Conservation (phyloP, 441 rosid species). For the Capsella rubella region DNA sequence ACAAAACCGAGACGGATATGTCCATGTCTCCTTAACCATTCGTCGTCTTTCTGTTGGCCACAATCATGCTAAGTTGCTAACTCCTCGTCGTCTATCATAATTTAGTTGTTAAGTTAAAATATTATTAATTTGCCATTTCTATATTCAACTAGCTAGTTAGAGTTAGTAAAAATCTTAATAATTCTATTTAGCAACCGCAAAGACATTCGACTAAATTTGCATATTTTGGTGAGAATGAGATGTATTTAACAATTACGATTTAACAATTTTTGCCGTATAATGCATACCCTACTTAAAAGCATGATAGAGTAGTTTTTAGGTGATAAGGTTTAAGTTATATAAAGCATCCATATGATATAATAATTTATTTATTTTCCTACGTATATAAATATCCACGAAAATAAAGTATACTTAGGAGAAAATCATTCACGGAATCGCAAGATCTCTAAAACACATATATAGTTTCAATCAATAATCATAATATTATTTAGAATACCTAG, state of each 20-base stretch:
- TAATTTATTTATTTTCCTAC: background rate
- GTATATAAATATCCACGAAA: background rate
- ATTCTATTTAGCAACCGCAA: too few relatives aligned
- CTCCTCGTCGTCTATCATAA: background rate
- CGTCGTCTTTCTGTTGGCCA: constrained; percentile 8
- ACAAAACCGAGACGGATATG: constrained; percentile 11
- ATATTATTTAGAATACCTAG: background rate
- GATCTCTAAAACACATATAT: background rate
- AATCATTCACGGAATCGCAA: background rate
- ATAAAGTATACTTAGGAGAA: background rate
- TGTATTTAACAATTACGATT: too few relatives aligned
- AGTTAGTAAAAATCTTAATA: background rate
- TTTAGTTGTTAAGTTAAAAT: background rate
- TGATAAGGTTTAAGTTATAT: background rate
- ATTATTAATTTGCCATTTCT: background rate
- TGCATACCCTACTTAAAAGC: too few relatives aligned
- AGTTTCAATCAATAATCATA: background rate
- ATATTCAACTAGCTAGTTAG: background rate
- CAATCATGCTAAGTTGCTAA: too few relatives aligned
- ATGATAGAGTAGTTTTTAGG: too few relatives aligned
- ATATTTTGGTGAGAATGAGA: too few relatives aligned
- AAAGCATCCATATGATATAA: background rate
- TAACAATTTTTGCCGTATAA: too few relatives aligned
- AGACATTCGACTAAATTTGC: too few relatives aligned
- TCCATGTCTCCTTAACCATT: constrained; percentile 18